Evolutionary conservation across 2,329 filamentous ascomycete species (phyloP).

Genomic region (Clonostachys solani): DNA sequence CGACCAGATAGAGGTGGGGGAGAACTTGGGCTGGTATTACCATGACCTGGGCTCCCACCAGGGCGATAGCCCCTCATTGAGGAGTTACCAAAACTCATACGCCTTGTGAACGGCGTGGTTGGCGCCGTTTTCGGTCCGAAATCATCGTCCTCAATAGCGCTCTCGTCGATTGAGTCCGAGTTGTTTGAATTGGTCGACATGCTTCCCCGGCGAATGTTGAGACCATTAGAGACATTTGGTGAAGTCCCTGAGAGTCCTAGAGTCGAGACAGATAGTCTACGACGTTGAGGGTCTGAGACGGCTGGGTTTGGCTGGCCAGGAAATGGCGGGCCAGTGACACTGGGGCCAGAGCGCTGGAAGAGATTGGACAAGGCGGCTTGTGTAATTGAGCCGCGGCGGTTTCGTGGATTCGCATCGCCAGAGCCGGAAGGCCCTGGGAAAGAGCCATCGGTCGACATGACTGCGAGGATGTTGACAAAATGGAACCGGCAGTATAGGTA

Average conservation of each 20-base stretch:
- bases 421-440: conserved; percentile 19
- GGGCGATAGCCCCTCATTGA: conserved; percentile 56
- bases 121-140: conserved; percentile 54
- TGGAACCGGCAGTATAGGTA: too few relatives aligned
- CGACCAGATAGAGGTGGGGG: conserved; percentile 22
- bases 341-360: conserved; percentile 53
- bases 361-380: conserved; percentile 53
- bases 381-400: conserved; percentile 53
- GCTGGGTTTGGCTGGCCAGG: conserved; percentile 27
- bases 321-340: conserved; percentile 36
- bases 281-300: conserved; percentile 53
- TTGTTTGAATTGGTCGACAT: conserved; percentile 58
- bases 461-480: too few relatives aligned
- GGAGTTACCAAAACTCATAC: conserved; percentile 86
- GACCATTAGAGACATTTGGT: conserved; percentile 49
- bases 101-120: conserved; percentile 72
- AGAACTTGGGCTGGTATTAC: conserved; percentile 46
- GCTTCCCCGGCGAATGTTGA: conserved; percentile 59
- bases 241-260: conserved; percentile 70
- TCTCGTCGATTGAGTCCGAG: conserved; percentile 66
- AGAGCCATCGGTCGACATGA: conserved; percentile 26
- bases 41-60: conserved; percentile 59
- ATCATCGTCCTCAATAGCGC: conserved; percentile 64
- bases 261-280: conserved; percentile 71
- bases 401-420: conserved; percentile 34